phyloP scores from a whole-genome alignment of 2,329 filamentous ascomycete species.

The Colletotrichum horii region DNA sequence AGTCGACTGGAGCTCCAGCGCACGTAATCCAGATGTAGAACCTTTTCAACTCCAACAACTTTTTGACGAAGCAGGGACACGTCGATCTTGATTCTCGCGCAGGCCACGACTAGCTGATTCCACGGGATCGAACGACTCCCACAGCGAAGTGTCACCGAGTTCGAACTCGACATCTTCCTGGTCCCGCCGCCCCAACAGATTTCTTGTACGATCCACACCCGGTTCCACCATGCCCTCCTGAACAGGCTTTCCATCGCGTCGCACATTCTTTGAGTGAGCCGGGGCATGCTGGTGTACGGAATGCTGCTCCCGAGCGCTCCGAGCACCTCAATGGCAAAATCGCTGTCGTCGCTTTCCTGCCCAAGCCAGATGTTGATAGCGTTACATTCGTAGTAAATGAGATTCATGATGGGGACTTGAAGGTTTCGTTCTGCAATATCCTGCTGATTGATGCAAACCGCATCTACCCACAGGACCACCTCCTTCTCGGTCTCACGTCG shows the following conservation, averaged over 20 bases:
- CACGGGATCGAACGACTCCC: background rate
- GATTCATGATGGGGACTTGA: background rate
- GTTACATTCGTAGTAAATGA: background rate
- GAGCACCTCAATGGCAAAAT: background rate
- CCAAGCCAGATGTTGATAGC: conserved; percentile 31
- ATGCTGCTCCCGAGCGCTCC: background rate
- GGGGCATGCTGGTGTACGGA: background rate
- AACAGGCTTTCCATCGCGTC: background rate
- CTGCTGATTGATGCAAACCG: conserved; percentile 14
- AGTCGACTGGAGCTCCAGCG: background rate
- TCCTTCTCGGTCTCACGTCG: background rate
- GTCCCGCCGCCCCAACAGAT: background rate
- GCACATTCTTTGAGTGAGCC: background rate
- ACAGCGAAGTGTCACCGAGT: background rate
- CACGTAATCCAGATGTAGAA: background rate
- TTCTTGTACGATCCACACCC: background rate
- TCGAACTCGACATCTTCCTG: background rate
- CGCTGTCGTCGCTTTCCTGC: background rate
- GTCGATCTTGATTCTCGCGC: background rate
- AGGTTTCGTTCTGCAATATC: background rate
- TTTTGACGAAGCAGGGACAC: background rate
- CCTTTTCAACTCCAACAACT: background rate
- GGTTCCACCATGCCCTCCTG: background rate
- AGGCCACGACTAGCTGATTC: background rate
- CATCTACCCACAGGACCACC: background rate